These are phyloP conservation scores for Cyanodermella asteris DNA, from an alignment of 2,329 filamentous ascomycete species.

Conservation along the genomic window DNA sequence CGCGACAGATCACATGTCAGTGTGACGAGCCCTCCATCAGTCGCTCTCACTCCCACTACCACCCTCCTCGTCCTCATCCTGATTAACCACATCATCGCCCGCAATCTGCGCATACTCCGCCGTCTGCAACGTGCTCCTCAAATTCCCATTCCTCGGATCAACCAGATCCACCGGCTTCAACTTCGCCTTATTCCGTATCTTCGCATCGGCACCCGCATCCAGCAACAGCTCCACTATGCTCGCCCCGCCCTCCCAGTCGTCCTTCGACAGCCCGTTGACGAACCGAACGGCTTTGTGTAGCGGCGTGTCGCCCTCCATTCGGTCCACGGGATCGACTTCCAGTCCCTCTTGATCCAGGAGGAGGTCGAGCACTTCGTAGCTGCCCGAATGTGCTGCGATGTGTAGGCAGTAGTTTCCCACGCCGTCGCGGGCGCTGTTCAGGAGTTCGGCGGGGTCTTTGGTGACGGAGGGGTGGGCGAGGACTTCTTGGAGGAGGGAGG, in stretches of 20 bases:
- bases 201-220: slow-evolving; percentile 49
- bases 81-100: slow-evolving; percentile 17
- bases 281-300: slow-evolving; percentile 60
- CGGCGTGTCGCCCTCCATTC: slow-evolving; percentile 52
- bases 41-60: background rate
- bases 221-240: slow-evolving; percentile 59
- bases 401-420: slow-evolving; percentile 80
- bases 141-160: slow-evolving; percentile 18
- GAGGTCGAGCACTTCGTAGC: slow-evolving; percentile 65
- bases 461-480: slow-evolving; percentile 36
- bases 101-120: slow-evolving; percentile 25
- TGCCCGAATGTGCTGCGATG: slow-evolving; percentile 64
- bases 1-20: no score
- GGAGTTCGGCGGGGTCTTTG: slow-evolving; percentile 48
- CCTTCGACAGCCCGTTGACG: slow-evolving; percentile 44
- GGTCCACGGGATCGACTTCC: slow-evolving; percentile 61
- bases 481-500: slow-evolving; percentile 57
- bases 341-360: slow-evolving; percentile 67
- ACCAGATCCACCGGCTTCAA: slow-evolving; percentile 24
- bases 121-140: slow-evolving; percentile 20
- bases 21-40: no score
- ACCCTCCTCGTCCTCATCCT: slow-evolving; percentile 13
- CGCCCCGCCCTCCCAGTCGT: slow-evolving; percentile 41
- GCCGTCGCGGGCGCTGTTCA: slow-evolving; percentile 70
- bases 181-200: slow-evolving; percentile 25